Base-by-base conservation (phyloP, 2,329 filamentous ascomycete species). In the Beauveria varroae region DNA sequence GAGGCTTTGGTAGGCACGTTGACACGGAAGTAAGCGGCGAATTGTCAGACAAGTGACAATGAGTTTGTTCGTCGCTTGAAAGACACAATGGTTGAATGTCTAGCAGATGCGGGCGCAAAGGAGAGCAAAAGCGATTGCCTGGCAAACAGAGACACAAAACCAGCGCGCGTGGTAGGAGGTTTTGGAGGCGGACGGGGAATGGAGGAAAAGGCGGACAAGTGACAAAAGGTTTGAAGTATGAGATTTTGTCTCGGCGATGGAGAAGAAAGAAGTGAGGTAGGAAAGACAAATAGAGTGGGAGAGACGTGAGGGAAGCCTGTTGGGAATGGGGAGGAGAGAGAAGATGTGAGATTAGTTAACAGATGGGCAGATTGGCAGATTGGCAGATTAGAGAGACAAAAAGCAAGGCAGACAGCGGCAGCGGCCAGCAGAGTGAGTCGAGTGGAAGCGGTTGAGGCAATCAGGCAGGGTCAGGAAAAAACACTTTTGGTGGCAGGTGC, bases 31-130 rank as follows among this genome's bases (percentile, higher is more conserved):
- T 37, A 16, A 16, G 12, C 34, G 34, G 34, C 34, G 34, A 37
- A 37, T 37, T 37, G 57, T 60, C 37, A 60, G 57, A 53, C 49
- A 60, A 43, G 22, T 37, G 44, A 50, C n/a, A 22, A 30, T 34
- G 43, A 5, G 54, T 37, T 34, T 47, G 52, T 60, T 60, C 40
- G 57, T 60, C 40, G 37, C n/a, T 52, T 26, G 37, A 59, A 47
- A 46, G 57, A 43, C 57, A 60, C 47, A 60, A 52, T 60, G 57
- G 14, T 16, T 16, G 34, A 37, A 37, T 37, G 34, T 60, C 57
- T 60, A 34, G 49, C 57, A 59, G 52, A 22, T 53, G 57, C 50
- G 57, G 57, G 57, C 26, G 47, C 34, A 14, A n/a, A 47, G 26
- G 49, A 57, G 37, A 47, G 37, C 26, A 49, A 57, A 41, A 58